Evolutionary conservation across 2,329 filamentous ascomycete genomes (phyloP).

Genomic region (Ascosphaera apis): DNA sequence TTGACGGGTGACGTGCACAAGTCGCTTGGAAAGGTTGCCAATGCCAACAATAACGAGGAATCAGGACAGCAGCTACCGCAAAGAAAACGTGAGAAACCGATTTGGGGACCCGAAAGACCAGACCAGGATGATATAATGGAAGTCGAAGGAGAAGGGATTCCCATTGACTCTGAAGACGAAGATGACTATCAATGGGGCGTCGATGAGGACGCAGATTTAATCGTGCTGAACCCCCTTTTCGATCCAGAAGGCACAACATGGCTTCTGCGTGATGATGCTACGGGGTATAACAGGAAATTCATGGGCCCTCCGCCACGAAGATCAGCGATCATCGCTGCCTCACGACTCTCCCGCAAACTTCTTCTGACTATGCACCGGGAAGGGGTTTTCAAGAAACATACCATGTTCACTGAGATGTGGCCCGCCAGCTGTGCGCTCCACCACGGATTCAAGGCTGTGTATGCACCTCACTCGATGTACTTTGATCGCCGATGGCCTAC

Average conservation of each 20-base stretch:
- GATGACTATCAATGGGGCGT: conserved; percentile 75
- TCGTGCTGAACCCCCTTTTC: conserved; percentile 80
- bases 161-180: conserved; percentile 49
- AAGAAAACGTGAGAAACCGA: conserved; percentile 31
- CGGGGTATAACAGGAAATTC: conserved; percentile 53
- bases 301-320: conserved; percentile 43
- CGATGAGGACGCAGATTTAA: conserved; percentile 72
- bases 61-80: conserved; percentile 9
- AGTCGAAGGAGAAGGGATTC: conserved; percentile 46
- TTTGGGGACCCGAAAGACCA: conserved; percentile 70
- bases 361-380: conserved; percentile 77
- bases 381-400: conserved; percentile 62
- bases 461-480: conserved; percentile 70
- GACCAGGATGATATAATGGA: conserved; percentile 49
- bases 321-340: conserved; percentile 70
- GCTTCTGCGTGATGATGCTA: conserved; percentile 62
- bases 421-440: conserved; percentile 68
- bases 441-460: conserved; percentile 82
- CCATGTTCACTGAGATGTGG: conserved; percentile 96
- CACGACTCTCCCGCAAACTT: conserved; percentile 57
- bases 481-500: conserved; percentile 71
- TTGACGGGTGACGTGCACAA: conserved; percentile 49
- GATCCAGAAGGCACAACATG: conserved; percentile 73
- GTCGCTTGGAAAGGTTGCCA: conserved; percentile 14
- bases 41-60: conserved; percentile 2